These are phyloP conservation scores for Cyberlindnera mycetangii DNA, from an alignment of 805 yeast genomes.

Conservation along the genomic window DNA sequence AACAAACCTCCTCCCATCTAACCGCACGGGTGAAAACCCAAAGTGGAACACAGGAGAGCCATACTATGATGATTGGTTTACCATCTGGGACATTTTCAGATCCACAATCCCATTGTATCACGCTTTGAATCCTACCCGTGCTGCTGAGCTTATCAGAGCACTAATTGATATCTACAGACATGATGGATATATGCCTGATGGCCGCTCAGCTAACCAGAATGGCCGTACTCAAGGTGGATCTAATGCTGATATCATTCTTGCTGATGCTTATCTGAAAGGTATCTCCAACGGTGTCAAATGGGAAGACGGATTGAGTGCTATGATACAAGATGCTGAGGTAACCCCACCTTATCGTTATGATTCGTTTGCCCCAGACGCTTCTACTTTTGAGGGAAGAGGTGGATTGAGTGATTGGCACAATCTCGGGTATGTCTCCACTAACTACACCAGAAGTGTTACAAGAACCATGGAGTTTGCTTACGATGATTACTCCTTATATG, in stretches of 20 bases:
- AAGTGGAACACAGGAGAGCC: constrained; percentile 28
- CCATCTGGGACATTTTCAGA: constrained; percentile 40
- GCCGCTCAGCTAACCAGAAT: constrained; percentile 35
- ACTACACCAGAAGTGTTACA: constrained; percentile 33
- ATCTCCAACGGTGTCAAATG: constrained; percentile 28
- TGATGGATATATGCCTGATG: constrained; percentile 38
- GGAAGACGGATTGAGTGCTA: constrained; percentile 32
- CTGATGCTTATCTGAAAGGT: constrained; percentile 35
- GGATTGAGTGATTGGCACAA: constrained; percentile 35
- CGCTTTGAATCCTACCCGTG: constrained; percentile 29
- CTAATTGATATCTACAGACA: constrained; percentile 31
- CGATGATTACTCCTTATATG: constrained; percentile 34
- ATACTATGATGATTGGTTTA: constrained; percentile 36
- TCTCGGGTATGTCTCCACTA: constrained; percentile 33
- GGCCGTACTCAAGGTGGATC: constrained; percentile 39
- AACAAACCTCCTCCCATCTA: constrained; percentile 9
- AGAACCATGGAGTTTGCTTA: constrained; percentile 38
- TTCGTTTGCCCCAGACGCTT: constrained; percentile 30
- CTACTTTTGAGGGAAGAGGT: constrained; percentile 34
- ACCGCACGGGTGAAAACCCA: constrained; percentile 28
- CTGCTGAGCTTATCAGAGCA: constrained; percentile 30
- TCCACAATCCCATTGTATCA: constrained; percentile 33
- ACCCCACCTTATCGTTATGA: constrained; percentile 31
- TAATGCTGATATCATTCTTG: constrained; percentile 35
- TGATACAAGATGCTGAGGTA: constrained; percentile 36